phyloP scores from a whole-genome alignment of 192 early-diverging fungal genomes.

The Coemansia umbellata region DNA sequence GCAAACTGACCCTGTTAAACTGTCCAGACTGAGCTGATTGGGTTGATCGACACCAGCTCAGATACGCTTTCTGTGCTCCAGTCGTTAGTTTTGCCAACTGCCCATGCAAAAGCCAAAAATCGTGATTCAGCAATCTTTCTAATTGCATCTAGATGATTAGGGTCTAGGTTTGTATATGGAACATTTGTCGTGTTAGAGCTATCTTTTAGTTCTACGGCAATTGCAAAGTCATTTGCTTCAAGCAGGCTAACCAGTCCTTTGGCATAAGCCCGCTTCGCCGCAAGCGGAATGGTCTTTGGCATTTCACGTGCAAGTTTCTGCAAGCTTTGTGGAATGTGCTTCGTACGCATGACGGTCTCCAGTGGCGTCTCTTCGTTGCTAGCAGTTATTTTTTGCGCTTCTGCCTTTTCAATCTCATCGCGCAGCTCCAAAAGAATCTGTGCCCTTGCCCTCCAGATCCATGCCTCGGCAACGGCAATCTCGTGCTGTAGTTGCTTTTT shows the following conservation, averaged over 20 bases:
- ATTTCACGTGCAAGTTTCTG: conserved; percentile 52
- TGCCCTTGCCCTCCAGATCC: conserved; percentile 59
- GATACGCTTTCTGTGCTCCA: conserved; percentile 52
- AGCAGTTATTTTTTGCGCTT: neutral
- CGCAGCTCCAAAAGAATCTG: conserved; percentile 56
- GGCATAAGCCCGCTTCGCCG: conserved; percentile 38
- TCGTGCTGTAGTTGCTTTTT: conserved; percentile 27
- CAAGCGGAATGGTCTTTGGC: conserved; percentile 50
- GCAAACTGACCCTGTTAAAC: too few relatives aligned
- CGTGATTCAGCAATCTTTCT: conserved; percentile 55
- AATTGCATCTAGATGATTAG: conserved; percentile 36
- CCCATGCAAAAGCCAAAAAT: conserved; percentile 56
- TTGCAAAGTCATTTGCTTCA: conserved; percentile 53
- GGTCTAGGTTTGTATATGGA: conserved; percentile 33
- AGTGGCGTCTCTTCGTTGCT: conserved; percentile 14
- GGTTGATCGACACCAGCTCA: conserved; percentile 54
- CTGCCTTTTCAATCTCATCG: conserved; percentile 33
- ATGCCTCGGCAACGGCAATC: conserved; percentile 55
- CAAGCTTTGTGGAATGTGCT: conserved; percentile 46
- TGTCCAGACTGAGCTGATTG: conserved; percentile 54
- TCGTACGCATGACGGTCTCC: conserved; percentile 13
- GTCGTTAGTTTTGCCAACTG: conserved; percentile 32
- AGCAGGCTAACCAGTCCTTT: conserved; percentile 33
- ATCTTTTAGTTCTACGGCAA: conserved; percentile 39
- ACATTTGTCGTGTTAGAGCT: conserved; percentile 10